Evolutionary conservation across 768 basidiomycete genomes (phyloP), one percentile per base, ranked within the genome.

Genomic region (Lactarius evosmus): DNA sequence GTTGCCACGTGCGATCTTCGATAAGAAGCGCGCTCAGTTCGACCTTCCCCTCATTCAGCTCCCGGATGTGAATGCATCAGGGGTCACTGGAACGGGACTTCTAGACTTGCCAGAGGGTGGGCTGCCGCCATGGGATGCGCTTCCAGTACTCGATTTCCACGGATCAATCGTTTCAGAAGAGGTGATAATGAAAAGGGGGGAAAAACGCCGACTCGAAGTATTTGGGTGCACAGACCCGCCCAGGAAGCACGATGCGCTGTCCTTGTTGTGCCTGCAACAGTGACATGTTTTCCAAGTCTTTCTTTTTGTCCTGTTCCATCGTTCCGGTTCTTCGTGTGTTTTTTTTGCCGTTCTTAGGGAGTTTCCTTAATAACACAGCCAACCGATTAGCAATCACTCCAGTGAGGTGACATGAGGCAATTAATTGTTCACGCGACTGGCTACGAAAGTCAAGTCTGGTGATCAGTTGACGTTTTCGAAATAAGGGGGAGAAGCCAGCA

Each of bases 121-220:
- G 12, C 74, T 93, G 52, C 84, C 93, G 0, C 51, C 60, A 12
- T 85, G 83, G 79, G 69, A 75, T 0, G 70, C 70, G 3, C 77
- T 94, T 32, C 92, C 93, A 0, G 78, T 88, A 9, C 74, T 93
- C 66, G 89, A 94, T 71, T 69, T 85, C 32, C 68, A 78, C 36
- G 73, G 66, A 29, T 68, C 72, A 25, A 70, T 78, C 22, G 74
- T 77, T 19, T 74, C 78, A 0, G 67, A 76, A 41, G 74, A 75
- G 16, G 67, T 66, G 3, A 67, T 83, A 30, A 51, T 67, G 16
- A 63, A 66, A 14, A 70, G 72, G 22, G 83, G 83, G 9, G 60
- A 66, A 9, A 62, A 69, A 54, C 72, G 71, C 19, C 56, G 73
- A 38, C 56, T 52, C 33, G 70, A 72, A 33, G 62, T 72, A 36